Base-by-base conservation (phyloP, 2,329 filamentous ascomycete genomes). In the Lasiodiplodia theobromae region DNA sequence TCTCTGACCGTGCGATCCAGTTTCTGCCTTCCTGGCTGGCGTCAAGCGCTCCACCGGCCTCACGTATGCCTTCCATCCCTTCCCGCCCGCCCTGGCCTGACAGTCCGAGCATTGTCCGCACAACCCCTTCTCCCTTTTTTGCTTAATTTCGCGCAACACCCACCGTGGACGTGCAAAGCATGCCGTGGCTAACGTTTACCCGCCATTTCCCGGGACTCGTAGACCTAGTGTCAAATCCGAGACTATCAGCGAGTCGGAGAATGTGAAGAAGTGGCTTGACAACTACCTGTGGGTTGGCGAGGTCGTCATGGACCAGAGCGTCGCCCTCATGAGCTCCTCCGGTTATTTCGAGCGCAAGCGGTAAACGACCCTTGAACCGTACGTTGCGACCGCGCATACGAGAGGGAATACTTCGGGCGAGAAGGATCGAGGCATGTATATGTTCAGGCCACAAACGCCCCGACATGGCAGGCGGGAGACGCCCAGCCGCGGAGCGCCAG, bases 301-400 rank as follows among this genome's bases (percentile, higher is more conserved):
- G 84, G 97, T 94, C 89, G 92, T 97, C 72, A 97, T 99, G 94
- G 96, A 99, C 81, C 92, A 96, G 84, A 96, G 94, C 37, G 93
- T 98, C 38, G 94, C 94, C 51, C 88, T 98, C 68, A 92, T 97
- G 78, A 92, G 93, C 52, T 91, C 92, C 60, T 96, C 92, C 78
- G 88, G 91, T 70, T 99, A 90, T 82, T 99, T 99, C 79, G 94
- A 97, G 84, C 88, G 96, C 77, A 94, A 89, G 80, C 88, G 94
- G 84, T 96, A 69, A 49, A 54, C 54, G 44, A 11, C 54, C 54
- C 14, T 47, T 12, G 16, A 37, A 31, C 44, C 10, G n/a, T n/a
- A 6, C 40, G 52, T 38, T 14, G n/a, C 60, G 31, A 64, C 4
- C 28, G 28, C 38, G 21, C n/a, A 38, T 38, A 38, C 31, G 47